These are phyloP conservation scores for Laguncularia racemosa DNA, from an alignment of 345 rosid genomes.

Conservation along the genomic window DNA sequence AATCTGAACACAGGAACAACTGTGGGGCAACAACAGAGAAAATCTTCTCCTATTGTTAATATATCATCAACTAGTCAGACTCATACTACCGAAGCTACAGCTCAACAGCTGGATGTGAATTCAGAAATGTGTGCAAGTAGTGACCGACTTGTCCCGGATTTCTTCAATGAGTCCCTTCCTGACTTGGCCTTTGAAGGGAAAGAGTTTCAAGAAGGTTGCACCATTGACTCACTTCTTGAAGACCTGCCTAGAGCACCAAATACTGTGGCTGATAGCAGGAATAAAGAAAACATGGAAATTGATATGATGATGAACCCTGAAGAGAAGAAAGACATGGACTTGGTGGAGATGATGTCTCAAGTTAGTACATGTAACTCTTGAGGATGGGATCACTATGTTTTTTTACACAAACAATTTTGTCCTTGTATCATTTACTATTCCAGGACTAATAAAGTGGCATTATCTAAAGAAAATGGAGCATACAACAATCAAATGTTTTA, in stretches of 20 bases:
- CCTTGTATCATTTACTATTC: too few species aligned
- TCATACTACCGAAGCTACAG: not conserved
- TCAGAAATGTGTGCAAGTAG: conserved; percentile 15
- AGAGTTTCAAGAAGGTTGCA: conserved; percentile 49
- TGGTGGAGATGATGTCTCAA: conserved; percentile 53
- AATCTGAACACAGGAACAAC: conserved; percentile 29
- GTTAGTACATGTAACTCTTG: conserved; percentile 8
- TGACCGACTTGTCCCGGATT: conserved; percentile 44
- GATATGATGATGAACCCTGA: conserved; percentile 16
- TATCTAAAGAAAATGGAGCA: too few species aligned
- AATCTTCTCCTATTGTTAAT: conserved; percentile 9
- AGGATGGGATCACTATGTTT: not conserved
- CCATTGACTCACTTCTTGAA: conserved; percentile 63
- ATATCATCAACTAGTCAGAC: not conserved
- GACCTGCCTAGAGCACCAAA: conserved; percentile 32
- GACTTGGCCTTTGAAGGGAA: conserved; percentile 59
- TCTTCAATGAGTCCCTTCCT: conserved; percentile 31
- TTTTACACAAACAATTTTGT: not conserved
- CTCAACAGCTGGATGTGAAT: conserved; percentile 8
- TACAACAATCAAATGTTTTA: too few species aligned
- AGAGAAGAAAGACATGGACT: conserved; percentile 44
- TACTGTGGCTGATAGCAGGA: conserved; percentile 14
- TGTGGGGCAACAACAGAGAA: conserved; percentile 16
- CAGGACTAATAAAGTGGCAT: too few species aligned
- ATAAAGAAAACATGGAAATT: conserved; percentile 14